Conservation (phyloP, 2,329 filamentous ascomycete species). For the Colletotrichum trifolii region DNA sequence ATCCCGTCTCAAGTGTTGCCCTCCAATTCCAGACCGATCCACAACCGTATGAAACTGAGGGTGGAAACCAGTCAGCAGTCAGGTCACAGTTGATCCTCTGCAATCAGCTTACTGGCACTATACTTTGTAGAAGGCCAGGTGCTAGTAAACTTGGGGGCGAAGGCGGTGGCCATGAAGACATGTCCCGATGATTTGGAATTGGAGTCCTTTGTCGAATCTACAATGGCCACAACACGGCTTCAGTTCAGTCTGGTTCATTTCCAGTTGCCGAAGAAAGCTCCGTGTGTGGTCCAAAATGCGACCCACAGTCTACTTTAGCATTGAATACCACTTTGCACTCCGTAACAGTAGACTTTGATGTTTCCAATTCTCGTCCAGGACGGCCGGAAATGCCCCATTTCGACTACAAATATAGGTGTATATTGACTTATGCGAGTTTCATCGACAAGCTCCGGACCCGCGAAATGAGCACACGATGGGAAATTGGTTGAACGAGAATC, state of each 20-base stretch:
- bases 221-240: slow-evolving; percentile 6
- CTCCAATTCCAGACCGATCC: slow-evolving; percentile 18
- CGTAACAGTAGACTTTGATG: background rate
- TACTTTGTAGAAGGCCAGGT: slow-evolving; percentile 5
- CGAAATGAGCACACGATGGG: slow-evolving; percentile 14
- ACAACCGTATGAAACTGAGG: slow-evolving; percentile 12
- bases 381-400: slow-evolving; percentile 28
- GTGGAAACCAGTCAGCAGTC: slow-evolving; percentile 1
- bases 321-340: too few species aligned
- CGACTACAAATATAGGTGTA: slow-evolving; percentile 24
- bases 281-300: slow-evolving; percentile 1
- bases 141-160: slow-evolving; percentile 2
- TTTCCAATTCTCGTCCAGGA: slow-evolving; percentile 12
- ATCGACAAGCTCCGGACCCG: slow-evolving; percentile 23
- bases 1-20: slow-evolving; percentile 7
- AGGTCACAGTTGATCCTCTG: slow-evolving; percentile 9
- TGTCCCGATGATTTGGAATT: slow-evolving; percentile 25
- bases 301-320: too few species aligned
- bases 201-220: background rate
- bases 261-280: slow-evolving; percentile 23
- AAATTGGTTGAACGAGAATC: slow-evolving; percentile 20
- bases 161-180: background rate
- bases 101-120: slow-evolving; percentile 23
- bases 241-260: background rate
- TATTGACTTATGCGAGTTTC: slow-evolving; percentile 32